Evolutionary conservation across 495 filamentous ascomycete species (phyloP).

Genomic region (Hypoxylon subgilvum): DNA sequence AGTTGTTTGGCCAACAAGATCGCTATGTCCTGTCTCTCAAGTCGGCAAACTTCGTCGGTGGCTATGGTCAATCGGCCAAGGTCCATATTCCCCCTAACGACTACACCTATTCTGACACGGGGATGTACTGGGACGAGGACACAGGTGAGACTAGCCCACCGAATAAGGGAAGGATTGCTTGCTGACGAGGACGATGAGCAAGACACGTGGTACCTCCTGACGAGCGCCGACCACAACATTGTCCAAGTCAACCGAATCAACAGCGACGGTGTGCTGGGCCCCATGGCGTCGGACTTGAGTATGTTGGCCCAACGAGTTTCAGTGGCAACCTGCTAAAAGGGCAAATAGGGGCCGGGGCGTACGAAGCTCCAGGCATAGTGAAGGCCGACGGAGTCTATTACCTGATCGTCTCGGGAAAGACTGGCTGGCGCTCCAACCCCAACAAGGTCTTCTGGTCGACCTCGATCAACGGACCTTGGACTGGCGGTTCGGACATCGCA

Average conservation of each 20-base stretch:
- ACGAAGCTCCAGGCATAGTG: conserved; percentile 53
- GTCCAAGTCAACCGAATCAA: conserved; percentile 56
- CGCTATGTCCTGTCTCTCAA: conserved; percentile 51
- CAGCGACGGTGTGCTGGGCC: conserved; percentile 45
- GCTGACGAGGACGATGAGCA: conserved; percentile 3
- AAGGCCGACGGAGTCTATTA: conserved; percentile 51
- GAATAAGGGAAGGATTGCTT: background rate
- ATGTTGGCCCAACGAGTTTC: background rate
- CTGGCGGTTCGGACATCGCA: conserved; percentile 48
- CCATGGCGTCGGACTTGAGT: conserved; percentile 41
- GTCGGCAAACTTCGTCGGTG: conserved; percentile 42
- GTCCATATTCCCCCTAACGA: conserved; percentile 51
- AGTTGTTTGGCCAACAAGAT: conserved; percentile 56
- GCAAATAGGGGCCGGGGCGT: conserved; percentile 43
- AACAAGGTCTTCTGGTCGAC: conserved; percentile 51
- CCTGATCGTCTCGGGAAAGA: conserved; percentile 54
- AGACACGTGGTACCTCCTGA: conserved; percentile 54
- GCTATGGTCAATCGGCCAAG: conserved; percentile 45
- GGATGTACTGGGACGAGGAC: conserved; percentile 54
- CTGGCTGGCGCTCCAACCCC: conserved; percentile 51
- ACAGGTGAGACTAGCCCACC: conserved; percentile 13
- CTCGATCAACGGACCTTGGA: conserved; percentile 47
- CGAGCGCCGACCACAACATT: conserved; percentile 54
- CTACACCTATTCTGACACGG: conserved; percentile 55
- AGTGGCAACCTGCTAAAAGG: conserved; percentile 2